Percentiles rank a stretch among this genome's conserved stretches.
Conservation (phyloP, 1,284 basidiomycete species). For the Sparassis latifolia region DNA sequence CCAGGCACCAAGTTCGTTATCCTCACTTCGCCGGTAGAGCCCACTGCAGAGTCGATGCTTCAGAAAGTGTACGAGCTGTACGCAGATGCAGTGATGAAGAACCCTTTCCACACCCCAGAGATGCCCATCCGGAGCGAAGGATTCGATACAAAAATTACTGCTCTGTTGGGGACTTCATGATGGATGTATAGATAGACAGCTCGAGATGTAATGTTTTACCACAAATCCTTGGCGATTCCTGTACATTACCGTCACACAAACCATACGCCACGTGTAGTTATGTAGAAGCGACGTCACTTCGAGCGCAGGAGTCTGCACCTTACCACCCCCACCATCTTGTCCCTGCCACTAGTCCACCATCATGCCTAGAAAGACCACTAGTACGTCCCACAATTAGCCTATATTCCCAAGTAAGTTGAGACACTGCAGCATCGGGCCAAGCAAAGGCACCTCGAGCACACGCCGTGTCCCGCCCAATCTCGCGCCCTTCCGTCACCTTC, state of each 20-base stretch:
- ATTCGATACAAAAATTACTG: conserved; percentile 73
- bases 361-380: no score
- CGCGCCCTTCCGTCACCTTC: not conserved
- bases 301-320: no score
- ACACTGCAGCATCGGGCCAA: no score
- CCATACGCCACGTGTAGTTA: not conserved
- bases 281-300: no score
- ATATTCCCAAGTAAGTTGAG: no score
- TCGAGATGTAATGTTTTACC: not conserved
- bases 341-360: no score
- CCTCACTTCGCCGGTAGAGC: conserved; percentile 74
- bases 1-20: conserved; percentile 97
- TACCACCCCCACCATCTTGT: no score
- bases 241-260: not conserved
- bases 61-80: conserved; percentile 88
- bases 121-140: conserved; percentile 95
- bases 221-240: not conserved
- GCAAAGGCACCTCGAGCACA: not conserved
- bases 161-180: conserved; percentile 43
- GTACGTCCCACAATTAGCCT: no score
- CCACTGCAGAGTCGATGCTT: conserved; percentile 64
- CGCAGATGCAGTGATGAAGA: conserved; percentile 96
- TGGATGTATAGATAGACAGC: not conserved
- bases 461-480: not conserved
- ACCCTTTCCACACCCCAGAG: conserved; percentile 97